phyloP scores from a whole-genome alignment of 2,329 filamentous ascomycete genomes.

The Leptographium wingfieldii region DNA sequence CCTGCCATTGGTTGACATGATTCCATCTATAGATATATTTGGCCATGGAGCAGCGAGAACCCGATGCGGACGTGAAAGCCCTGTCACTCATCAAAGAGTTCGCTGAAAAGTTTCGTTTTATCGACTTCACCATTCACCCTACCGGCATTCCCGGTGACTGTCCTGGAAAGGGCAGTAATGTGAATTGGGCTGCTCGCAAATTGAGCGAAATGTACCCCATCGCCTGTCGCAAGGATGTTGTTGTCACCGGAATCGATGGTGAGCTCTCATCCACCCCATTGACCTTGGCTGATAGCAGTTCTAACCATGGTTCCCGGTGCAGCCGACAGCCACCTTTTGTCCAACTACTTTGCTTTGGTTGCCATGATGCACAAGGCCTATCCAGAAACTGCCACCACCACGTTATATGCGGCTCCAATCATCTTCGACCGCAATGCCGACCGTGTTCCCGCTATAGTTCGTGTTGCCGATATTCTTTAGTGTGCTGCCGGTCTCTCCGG shows the following conservation, averaged over 20 bases:
- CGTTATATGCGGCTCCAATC: slow-evolving; percentile 57
- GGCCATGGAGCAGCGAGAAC: slow-evolving; percentile 60
- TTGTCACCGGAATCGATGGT: slow-evolving; percentile 65
- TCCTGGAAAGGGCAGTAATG: slow-evolving; percentile 63
- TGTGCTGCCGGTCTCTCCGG: slow-evolving; percentile 58
- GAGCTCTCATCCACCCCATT: slow-evolving; percentile 18
- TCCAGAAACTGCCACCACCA: slow-evolving; percentile 47
- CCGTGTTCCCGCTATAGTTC: slow-evolving; percentile 52
- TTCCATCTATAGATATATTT: slow-evolving; percentile 44
- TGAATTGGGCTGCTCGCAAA: slow-evolving; percentile 56
- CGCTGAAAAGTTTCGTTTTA: slow-evolving; percentile 49
- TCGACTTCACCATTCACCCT: slow-evolving; percentile 57
- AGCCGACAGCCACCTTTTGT: slow-evolving; percentile 60
- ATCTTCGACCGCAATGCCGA: slow-evolving; percentile 65
- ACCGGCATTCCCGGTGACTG: slow-evolving; percentile 53
- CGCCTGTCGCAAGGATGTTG: slow-evolving; percentile 42
- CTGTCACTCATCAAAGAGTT: slow-evolving; percentile 49
- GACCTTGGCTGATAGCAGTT: not conserved
- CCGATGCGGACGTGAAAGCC: slow-evolving; percentile 48
- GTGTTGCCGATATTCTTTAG: slow-evolving; percentile 62
- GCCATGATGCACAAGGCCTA: slow-evolving; percentile 49
- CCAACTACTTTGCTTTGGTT: slow-evolving; percentile 54
- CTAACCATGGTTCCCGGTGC: slow-evolving; percentile 14
- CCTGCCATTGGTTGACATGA: not conserved
- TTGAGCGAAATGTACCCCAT: slow-evolving; percentile 48